Percentiles rank a stretch among this genome's conserved stretches.
These are phyloP conservation scores for Sporothrix dimorphospora DNA, from an alignment of 2,329 filamentous ascomycete species.

Conservation along the genomic window DNA sequence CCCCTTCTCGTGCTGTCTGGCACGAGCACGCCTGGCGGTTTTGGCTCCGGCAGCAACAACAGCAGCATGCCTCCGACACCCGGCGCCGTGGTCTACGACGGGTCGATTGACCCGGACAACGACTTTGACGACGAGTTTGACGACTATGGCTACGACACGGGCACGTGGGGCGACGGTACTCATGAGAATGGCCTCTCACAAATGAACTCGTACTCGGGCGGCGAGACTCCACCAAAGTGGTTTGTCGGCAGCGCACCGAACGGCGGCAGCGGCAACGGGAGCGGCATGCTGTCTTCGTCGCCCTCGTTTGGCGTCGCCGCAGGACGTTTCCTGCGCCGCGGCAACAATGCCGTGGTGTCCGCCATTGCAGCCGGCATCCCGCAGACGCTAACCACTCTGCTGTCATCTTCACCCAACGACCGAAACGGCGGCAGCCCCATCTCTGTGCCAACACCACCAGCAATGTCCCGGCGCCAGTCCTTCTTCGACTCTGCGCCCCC, in stretches of 20 bases:
- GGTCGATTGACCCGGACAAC: conserved; percentile 32
- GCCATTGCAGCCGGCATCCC: conserved; percentile 60
- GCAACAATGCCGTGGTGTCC: conserved; percentile 59
- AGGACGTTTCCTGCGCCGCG: conserved; percentile 55
- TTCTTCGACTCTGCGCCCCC: conserved; percentile 14
- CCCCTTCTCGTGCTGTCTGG: background rate
- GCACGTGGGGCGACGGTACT: conserved; percentile 58
- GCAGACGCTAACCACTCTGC: conserved; percentile 46
- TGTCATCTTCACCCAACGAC: conserved; percentile 49
- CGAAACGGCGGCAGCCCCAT: conserved; percentile 25
- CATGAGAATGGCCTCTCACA: conserved; percentile 47
- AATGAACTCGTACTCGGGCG: conserved; percentile 60
- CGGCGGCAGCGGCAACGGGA: conserved; percentile 34
- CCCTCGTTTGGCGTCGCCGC: conserved; percentile 46
- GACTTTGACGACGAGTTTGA: conserved; percentile 52
- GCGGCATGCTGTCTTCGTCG: conserved; percentile 59
- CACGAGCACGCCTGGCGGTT: conserved; percentile 47
- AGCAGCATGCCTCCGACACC: conserved; percentile 19
- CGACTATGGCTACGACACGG: conserved; percentile 57
- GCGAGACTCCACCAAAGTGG: conserved; percentile 62
- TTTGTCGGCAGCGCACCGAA: conserved; percentile 47
- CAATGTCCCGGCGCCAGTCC: conserved; percentile 24
- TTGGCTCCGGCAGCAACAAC: conserved; percentile 25
- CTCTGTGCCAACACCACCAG: conserved; percentile 2
- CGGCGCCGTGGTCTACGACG: conserved; percentile 30